These are phyloP conservation scores for Termitomyces sp. DNA, from an alignment of 768 basidiomycete genomes.

Conservation along the genomic window DNA sequence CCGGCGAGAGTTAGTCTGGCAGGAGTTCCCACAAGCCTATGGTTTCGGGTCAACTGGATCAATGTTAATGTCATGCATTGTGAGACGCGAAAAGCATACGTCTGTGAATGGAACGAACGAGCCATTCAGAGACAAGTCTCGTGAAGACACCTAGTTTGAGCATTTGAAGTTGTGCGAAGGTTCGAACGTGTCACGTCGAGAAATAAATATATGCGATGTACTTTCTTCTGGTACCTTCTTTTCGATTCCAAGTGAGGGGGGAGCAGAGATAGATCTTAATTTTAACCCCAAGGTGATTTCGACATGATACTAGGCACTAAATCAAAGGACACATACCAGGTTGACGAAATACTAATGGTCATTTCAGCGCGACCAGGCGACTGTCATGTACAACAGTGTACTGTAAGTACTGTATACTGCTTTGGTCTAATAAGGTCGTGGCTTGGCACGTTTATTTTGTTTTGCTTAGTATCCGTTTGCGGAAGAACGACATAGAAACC, in stretches of 20 bases:
- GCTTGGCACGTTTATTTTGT: no score
- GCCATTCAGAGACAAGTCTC: slow-evolving; percentile 45
- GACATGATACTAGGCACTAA: not conserved
- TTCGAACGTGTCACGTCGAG: not conserved
- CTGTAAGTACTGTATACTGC: no score
- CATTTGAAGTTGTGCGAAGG: not conserved
- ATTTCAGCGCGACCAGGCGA: no score
- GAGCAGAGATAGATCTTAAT: slow-evolving; percentile 38
- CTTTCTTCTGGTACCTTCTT: slow-evolving; percentile 38
- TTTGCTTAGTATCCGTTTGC: no score
- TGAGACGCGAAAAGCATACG: slow-evolving; percentile 53
- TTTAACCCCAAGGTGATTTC: slow-evolving; percentile 13
- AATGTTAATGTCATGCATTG: slow-evolving; percentile 21
- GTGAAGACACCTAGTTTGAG: slow-evolving; percentile 32
- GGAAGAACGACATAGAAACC: not conserved
- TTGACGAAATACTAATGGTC: not conserved
- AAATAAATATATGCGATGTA: slow-evolving; percentile 29
- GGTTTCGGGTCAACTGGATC: not conserved
- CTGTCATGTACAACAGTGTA: not conserved
- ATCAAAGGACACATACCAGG: not conserved
- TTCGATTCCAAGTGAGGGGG: slow-evolving; percentile 42
- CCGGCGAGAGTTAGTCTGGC: slow-evolving; percentile 28
- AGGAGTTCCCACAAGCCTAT: slow-evolving; percentile 54
- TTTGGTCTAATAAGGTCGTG: not conserved
- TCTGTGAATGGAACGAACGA: slow-evolving; percentile 41